These are phyloP conservation scores for Termitomyces sp. DNA, from an alignment of 768 basidiomycete species.

Conservation along the genomic window DNA sequence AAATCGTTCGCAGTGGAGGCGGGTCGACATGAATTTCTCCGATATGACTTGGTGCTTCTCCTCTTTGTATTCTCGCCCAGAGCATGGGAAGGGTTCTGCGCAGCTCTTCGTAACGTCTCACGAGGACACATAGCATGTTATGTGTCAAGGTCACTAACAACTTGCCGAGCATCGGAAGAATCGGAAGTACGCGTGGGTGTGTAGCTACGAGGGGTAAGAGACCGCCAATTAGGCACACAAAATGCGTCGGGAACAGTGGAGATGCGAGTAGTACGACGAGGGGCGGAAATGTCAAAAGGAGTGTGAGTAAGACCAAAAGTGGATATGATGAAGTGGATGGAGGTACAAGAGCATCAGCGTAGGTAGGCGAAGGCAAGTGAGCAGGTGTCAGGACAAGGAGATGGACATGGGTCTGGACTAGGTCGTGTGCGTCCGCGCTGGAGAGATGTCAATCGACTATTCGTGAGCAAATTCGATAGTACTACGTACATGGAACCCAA, in stretches of 20 bases:
- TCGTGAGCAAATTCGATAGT: not conserved
- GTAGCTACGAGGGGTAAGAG: conserved; percentile 10
- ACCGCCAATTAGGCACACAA: conserved; percentile 35
- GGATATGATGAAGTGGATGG: conserved; percentile 41
- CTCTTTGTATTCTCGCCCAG: not conserved
- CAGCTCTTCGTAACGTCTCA: not conserved
- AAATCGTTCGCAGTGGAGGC: conserved; percentile 14
- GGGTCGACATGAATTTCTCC: not conserved
- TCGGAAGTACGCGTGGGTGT: conserved; percentile 11
- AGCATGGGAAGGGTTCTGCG: not conserved
- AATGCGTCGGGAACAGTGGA: conserved; percentile 41
- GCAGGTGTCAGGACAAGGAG: conserved; percentile 45
- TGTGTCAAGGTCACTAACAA: not conserved
- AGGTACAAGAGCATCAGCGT: conserved; percentile 10
- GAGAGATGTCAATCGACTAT: not conserved
- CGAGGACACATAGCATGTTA: not conserved
- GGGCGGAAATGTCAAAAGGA: conserved; percentile 43
- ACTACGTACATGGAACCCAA: conserved; percentile 76
- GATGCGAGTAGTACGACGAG: conserved; percentile 41
- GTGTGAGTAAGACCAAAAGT: conserved; percentile 42
- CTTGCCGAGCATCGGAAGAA: conserved; percentile 1
- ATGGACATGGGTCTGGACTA: conserved; percentile 42
- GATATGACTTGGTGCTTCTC: not conserved
- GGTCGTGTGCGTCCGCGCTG: conserved; percentile 61
- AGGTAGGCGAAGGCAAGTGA: conserved; percentile 30